Evolutionary conservation across 179 eudicot species (phyloP).

Genomic region (Spinacia oleracea): DNA sequence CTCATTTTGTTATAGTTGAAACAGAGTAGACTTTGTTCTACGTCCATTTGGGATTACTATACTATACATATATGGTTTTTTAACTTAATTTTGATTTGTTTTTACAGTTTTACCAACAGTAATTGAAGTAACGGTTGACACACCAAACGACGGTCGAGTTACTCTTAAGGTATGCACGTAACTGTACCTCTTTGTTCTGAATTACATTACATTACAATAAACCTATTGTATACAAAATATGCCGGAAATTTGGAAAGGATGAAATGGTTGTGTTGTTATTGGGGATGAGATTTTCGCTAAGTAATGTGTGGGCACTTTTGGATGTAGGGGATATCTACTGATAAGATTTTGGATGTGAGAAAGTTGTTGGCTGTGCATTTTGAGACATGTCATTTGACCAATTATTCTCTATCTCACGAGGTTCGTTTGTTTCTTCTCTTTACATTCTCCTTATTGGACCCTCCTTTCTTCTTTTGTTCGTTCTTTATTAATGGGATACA

Average conservation of each 20-base stretch:
- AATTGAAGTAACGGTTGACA: conserved; percentile 60
- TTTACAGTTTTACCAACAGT: conserved; percentile 69
- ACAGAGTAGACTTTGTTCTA: no score
- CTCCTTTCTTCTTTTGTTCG: not conserved
- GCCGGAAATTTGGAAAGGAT: not conserved
- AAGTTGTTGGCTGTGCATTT: conserved; percentile 70
- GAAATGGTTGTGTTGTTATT: no score
- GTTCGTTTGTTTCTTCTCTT: conserved; percentile 30
- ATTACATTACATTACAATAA: not conserved
- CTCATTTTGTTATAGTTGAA: no score
- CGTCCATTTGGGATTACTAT: no score
- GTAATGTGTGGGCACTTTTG: conserved; percentile 16
- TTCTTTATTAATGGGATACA: not conserved
- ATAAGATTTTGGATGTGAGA: conserved; percentile 78
- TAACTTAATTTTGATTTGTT: not conserved
- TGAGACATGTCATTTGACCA: conserved; percentile 81
- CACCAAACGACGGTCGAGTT: conserved; percentile 55
- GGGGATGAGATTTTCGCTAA: conserved; percentile 11
- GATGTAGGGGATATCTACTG: conserved; percentile 79
- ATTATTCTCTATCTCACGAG: conserved; percentile 81
- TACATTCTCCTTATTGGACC: not conserved
- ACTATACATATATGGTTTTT: no score
- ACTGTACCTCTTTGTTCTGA: no score
- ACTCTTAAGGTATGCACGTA: conserved; percentile 73
- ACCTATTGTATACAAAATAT: not conserved